A percentile compares a stretch with the other conserved stretches of the same genome.
Conservation (phyloP, 139 green algal genomes). For the Chlorella sp. region DNA sequence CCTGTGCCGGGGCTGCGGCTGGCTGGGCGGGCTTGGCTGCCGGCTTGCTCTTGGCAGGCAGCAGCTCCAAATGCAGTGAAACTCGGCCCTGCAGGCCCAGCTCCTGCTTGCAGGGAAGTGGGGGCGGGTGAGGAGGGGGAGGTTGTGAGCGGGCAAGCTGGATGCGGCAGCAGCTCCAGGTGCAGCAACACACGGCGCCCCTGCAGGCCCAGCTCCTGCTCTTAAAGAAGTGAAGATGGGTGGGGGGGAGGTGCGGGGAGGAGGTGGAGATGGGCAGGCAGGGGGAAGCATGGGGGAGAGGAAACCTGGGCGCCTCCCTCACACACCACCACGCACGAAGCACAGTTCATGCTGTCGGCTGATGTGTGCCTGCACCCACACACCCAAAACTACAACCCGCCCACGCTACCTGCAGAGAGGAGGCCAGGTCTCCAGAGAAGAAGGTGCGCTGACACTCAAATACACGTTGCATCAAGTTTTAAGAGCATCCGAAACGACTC, state of each 20-base stretch:
- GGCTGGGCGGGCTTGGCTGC: background rate
- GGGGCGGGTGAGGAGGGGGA: background rate
- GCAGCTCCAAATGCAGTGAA: conserved; percentile 10
- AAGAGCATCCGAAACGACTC: no score
- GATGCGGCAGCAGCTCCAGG: background rate
- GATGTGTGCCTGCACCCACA: background rate
- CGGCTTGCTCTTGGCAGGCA: background rate
- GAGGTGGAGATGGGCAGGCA: background rate
- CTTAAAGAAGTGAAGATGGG: no score
- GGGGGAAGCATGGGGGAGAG: background rate
- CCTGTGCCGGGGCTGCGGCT: background rate
- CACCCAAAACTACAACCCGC: background rate
- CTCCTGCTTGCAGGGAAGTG: background rate
- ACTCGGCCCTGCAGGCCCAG: background rate
- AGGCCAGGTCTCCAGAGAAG: conserved; percentile 16
- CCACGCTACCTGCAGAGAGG: conserved; percentile 7
- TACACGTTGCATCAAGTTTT: no score
- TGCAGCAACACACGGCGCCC: background rate
- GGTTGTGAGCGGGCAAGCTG: background rate
- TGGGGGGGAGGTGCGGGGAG: background rate
- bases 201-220: no score
- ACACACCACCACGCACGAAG: background rate
- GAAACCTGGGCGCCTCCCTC: background rate
- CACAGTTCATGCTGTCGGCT: background rate
- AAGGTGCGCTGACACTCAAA: background rate